Percentiles rank a stretch among this genome's conserved stretches.
phyloP scores from a whole-genome alignment of 495 filamentous ascomycete species.

The Viridothelium virens region DNA sequence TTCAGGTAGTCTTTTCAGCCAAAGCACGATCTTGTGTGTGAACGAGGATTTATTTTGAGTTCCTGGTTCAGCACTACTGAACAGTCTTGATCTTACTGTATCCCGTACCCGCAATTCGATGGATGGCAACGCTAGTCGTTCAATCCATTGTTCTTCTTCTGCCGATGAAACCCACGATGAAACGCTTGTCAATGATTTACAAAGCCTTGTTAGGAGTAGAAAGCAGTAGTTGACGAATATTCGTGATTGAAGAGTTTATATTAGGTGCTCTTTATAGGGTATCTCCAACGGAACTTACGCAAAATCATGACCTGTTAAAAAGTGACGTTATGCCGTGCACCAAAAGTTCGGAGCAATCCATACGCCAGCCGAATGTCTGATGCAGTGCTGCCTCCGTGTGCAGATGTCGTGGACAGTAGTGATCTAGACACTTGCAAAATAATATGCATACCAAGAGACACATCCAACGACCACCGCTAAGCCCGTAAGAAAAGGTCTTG shows the following conservation, averaged over 20 bases:
- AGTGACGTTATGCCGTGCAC: no score
- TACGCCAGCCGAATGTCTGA: not conserved
- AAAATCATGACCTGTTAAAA: no score
- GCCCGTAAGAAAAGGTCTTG: not conserved
- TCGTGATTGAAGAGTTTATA: no score
- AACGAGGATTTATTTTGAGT: not conserved
- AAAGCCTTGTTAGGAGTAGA: not conserved
- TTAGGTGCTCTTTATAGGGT: no score
- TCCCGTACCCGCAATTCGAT: not conserved
- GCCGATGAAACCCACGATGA: not conserved
- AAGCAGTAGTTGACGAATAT: no score
- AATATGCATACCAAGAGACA: constrained; percentile 4
- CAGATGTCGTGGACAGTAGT: not conserved
- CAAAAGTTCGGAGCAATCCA: not conserved
- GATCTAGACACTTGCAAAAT: not conserved
- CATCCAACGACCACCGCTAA: not conserved
- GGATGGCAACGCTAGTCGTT: not conserved
- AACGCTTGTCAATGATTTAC: not conserved
- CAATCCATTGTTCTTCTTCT: not conserved
- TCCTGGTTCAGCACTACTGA: not conserved
- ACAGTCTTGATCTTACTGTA: not conserved
- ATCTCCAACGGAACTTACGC: no score
- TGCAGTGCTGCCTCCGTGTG: not conserved
- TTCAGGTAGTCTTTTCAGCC: not conserved
- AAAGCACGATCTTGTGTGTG: not conserved